These are phyloP conservation scores for Candida boidinii DNA, from an alignment of 805 yeast species.

Conservation along the genomic window DNA sequence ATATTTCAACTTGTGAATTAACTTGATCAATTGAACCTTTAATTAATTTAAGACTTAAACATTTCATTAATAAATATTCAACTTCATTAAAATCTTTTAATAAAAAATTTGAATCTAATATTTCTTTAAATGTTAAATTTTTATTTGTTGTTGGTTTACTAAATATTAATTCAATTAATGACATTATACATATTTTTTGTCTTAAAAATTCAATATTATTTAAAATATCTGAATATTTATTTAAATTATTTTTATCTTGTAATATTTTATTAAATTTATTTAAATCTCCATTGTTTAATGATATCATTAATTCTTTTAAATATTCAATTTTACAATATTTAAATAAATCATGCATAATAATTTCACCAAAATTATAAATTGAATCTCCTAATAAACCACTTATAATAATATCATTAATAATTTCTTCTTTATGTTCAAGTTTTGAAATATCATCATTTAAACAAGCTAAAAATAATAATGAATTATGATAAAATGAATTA, in stretches of 20 bases:
- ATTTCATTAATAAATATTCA: slow-evolving; percentile 86
- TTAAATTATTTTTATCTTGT: slow-evolving; percentile 5
- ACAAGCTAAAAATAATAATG: slow-evolving; percentile 76
- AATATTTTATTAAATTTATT: slow-evolving; percentile 43
- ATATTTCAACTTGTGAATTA: slow-evolving; percentile 63
- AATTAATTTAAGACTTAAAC: slow-evolving; percentile 74
- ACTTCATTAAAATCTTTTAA: slow-evolving; percentile 59
- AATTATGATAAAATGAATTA: slow-evolving; percentile 72
- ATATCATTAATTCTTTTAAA: slow-evolving; percentile 62
- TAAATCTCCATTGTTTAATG: slow-evolving; percentile 75
- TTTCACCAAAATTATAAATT: slow-evolving; percentile 93
- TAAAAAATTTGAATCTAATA: slow-evolving; percentile 59
- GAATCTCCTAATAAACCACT: slow-evolving; percentile 87
- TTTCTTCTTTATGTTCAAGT: slow-evolving; percentile 27
- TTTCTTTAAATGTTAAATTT: slow-evolving; percentile 62
- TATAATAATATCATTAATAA: slow-evolving; percentile 69
- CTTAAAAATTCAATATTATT: slow-evolving; percentile 58
- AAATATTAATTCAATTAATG: slow-evolving; percentile 82
- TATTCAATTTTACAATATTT: slow-evolving; percentile 40
- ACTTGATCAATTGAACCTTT: slow-evolving; percentile 91
- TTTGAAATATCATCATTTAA: slow-evolving; percentile 35
- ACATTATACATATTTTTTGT: slow-evolving; percentile 89
- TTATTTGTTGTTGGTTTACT: slow-evolving; percentile 66
- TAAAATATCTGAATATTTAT: slow-evolving; percentile 28
- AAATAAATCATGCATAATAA: slow-evolving; percentile 82